phyloP scores from a whole-genome alignment of 2,329 filamentous ascomycete species.

The Exserohilum rostratum region DNA sequence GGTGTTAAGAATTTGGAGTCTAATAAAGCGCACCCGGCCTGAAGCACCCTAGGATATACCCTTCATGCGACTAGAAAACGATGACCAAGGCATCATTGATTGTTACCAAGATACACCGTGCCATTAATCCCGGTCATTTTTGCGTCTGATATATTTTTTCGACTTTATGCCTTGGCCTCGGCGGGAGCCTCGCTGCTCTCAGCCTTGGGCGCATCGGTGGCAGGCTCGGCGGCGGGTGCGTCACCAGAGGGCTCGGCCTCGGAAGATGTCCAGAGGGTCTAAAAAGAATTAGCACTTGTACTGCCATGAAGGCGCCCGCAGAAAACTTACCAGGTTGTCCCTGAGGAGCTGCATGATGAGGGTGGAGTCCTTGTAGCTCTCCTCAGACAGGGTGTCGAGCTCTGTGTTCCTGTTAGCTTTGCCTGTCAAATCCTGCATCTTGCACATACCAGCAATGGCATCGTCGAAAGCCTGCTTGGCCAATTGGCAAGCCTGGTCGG shows the following conservation, averaged over 20 bases:
- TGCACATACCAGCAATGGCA: slow-evolving; percentile 78
- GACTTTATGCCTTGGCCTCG: slow-evolving; percentile 66
- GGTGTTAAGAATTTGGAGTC: slow-evolving; percentile 48
- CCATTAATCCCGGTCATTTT: slow-evolving; percentile 41
- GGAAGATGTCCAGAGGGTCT: slow-evolving; percentile 99
- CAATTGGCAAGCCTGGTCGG: slow-evolving; percentile 96
- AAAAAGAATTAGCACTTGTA: slow-evolving; percentile 10
- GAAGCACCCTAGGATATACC: slow-evolving; percentile 40
- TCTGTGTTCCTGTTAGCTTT: slow-evolving; percentile 59
- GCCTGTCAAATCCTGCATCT: slow-evolving; percentile 2
- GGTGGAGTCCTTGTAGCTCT: slow-evolving; percentile 99
- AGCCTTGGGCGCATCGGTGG: slow-evolving; percentile 58
- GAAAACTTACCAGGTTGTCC: slow-evolving; percentile 78
- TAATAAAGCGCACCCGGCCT: slow-evolving; percentile 43
- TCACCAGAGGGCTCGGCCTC: slow-evolving; percentile 83
- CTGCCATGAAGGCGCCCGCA: no score
- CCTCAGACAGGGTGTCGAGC: slow-evolving; percentile 95
- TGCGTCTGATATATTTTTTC: slow-evolving; percentile 33
- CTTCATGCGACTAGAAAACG: slow-evolving; percentile 38
- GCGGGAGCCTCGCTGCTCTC: slow-evolving; percentile 50
- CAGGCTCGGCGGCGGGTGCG: slow-evolving; percentile 59
- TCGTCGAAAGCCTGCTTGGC: slow-evolving; percentile 97
- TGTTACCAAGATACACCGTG: slow-evolving; percentile 44
- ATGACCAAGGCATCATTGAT: slow-evolving; percentile 39
- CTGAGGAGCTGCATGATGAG: slow-evolving; percentile 98